phyloP scores from a whole-genome alignment of 2,329 filamentous ascomycete genomes.

The Colletotrichum aenigma region DNA sequence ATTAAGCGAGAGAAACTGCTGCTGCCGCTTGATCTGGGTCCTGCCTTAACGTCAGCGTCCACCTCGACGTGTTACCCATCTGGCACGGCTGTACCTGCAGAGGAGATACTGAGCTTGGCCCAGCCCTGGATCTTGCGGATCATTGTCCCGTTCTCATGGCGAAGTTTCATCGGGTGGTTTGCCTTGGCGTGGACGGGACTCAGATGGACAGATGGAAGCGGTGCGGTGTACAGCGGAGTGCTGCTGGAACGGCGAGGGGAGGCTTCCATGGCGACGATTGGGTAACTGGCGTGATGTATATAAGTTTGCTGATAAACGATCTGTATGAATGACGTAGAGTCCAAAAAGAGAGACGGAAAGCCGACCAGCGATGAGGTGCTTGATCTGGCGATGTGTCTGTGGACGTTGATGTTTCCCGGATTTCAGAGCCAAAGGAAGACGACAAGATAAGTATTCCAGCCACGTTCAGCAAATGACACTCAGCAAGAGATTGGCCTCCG shows the following conservation, averaged over 20 bases:
- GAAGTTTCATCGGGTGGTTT: neutral
- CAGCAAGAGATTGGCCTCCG: neutral
- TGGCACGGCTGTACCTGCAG: neutral
- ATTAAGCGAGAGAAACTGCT: neutral
- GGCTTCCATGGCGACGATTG: neutral
- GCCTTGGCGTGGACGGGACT: neutral
- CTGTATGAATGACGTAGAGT: neutral
- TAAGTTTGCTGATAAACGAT: neutral
- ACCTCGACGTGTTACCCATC: neutral
- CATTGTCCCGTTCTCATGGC: neutral
- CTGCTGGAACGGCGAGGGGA: neutral
- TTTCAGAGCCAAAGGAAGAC: neutral
- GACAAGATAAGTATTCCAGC: neutral
- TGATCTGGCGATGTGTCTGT: neutral
- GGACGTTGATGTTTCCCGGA: neutral
- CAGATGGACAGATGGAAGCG: neutral
- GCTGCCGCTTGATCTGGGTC: neutral
- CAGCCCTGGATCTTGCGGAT: neutral
- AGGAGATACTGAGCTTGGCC: neutral
- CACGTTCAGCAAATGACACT: neutral
- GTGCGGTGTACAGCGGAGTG: neutral
- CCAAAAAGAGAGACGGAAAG: constrained; percentile 11
- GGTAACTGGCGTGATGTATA: neutral
- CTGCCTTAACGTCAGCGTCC: neutral
- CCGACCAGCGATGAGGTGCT: neutral